A percentile compares a stretch with the other conserved stretches of the same genome.
phyloP scores from a whole-genome alignment of 208 protist genomes.

The Lotmaria passim region DNA sequence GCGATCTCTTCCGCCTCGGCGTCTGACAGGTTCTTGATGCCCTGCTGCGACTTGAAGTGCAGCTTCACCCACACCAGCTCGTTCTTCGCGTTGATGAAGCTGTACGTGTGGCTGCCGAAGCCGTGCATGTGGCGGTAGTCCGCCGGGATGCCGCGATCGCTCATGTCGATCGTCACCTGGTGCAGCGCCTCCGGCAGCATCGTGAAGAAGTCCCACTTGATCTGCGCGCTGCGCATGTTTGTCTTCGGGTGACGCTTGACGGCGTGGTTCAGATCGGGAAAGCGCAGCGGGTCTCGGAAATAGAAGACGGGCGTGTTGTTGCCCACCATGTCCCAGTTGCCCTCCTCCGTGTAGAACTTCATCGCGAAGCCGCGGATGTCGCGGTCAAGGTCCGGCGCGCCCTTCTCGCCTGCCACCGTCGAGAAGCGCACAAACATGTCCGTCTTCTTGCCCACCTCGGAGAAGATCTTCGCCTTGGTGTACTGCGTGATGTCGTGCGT shows the following conservation, averaged over 20 bases:
- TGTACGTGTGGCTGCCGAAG: constrained; percentile 68
- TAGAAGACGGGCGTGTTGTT: constrained; percentile 87
- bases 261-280: constrained; percentile 78
- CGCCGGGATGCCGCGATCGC: constrained; percentile 58
- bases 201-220: constrained; percentile 77
- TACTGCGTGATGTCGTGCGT: constrained; percentile 42
- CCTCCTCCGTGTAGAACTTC: constrained; percentile 50
- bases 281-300: constrained; percentile 41
- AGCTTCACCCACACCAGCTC: constrained; percentile 72
- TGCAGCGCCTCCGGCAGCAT: constrained; percentile 66
- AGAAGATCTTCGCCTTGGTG: constrained; percentile 73
- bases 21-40: constrained; percentile 62
- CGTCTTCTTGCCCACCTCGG: constrained; percentile 68
- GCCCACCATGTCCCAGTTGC: constrained; percentile 82
- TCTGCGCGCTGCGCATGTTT: constrained; percentile 48
- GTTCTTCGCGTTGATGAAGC: constrained; percentile 63
- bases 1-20: constrained; percentile 68
- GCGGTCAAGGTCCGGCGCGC: constrained; percentile 24
- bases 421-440: constrained; percentile 82
- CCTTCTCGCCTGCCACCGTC: constrained; percentile 74
- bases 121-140: constrained; percentile 73
- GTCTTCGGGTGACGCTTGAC: constrained; percentile 76
- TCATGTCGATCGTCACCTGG: constrained; percentile 74
- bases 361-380: constrained; percentile 41
- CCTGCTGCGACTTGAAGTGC: constrained; percentile 73